Evolutionary conservation across 805 yeast genomes (phyloP).

Genomic region (Saccharomycopsis fodiens): DNA sequence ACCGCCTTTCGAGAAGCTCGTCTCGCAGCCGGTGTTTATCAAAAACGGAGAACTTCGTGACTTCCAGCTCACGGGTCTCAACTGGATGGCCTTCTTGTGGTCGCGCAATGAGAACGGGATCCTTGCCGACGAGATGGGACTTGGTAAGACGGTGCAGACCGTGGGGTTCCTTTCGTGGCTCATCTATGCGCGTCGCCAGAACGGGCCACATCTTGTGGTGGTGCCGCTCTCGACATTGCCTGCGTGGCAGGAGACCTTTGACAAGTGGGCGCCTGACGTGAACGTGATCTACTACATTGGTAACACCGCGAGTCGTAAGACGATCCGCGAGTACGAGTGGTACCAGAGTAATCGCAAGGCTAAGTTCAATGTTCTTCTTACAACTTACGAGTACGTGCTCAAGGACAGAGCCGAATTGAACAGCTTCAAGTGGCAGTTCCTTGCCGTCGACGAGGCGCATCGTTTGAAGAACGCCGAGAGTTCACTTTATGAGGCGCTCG

Average conservation of each 20-base stretch:
- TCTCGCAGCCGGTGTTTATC: constrained; percentile 79
- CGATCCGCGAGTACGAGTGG: constrained; percentile 80
- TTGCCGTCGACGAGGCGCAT: constrained; percentile 99
- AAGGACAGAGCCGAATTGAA: constrained; percentile 83
- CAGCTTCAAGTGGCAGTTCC: constrained; percentile 78
- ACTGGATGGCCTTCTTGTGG: constrained; percentile 99
- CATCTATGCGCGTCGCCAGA: constrained; percentile 88
- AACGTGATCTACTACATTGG: constrained; percentile 93
- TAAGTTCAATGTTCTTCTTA: constrained; percentile 84
- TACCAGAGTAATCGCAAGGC: constrained; percentile 60
- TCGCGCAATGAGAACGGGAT: constrained; percentile 96
- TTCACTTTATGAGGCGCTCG: constrained; percentile 82
- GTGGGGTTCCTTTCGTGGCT: constrained; percentile 93
- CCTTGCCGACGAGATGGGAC: constrained; percentile 97
- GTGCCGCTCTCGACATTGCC: constrained; percentile 95
- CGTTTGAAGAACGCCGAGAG: constrained; percentile 90
- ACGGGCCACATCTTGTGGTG: constrained; percentile 95
- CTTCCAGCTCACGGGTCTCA: constrained; percentile 94
- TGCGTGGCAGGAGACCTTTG: constrained; percentile 99
- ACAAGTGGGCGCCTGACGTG: constrained; percentile 94
- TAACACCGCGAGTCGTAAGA: constrained; percentile 75
- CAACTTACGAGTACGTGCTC: constrained; percentile 93
- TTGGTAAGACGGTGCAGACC: constrained; percentile 96
- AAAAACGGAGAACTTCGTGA: constrained; percentile 91
- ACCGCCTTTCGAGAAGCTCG: constrained; percentile 84